Percentiles rank a stretch among this genome's conserved stretches.
Conservation (phyloP, 495 filamentous ascomycete species). For the Aspergillus leporis region DNA sequence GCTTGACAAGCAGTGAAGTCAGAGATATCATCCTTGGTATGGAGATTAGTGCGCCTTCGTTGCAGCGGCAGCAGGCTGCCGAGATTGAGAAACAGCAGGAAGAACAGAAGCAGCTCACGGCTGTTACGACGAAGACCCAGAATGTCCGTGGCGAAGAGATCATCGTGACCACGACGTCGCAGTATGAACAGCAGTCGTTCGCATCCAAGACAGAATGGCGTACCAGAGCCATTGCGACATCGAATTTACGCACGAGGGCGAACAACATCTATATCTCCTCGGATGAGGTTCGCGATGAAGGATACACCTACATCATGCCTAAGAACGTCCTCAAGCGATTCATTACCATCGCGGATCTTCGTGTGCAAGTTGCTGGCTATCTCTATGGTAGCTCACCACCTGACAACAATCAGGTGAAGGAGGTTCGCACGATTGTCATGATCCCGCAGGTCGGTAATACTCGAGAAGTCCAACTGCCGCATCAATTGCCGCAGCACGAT, state of each 20-base stretch:
- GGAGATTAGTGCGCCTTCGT: slow-evolving; percentile 97
- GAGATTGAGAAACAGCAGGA: slow-evolving; percentile 99
- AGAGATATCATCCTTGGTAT: slow-evolving; percentile 99
- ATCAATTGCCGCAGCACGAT: slow-evolving; percentile 91
- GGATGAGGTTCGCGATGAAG: slow-evolving; percentile 80
- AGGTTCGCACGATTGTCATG: slow-evolving; percentile 95
- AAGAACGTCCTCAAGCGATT: slow-evolving; percentile 99
- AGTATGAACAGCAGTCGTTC: slow-evolving; percentile 96
- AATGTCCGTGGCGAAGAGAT: slow-evolving; percentile 98
- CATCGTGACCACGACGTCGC: slow-evolving; percentile 94
- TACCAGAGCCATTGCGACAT: slow-evolving; percentile 92
- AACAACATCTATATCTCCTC: slow-evolving; percentile 99
- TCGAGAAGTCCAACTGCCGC: slow-evolving; percentile 86
- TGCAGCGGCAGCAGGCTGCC: slow-evolving; percentile 98
- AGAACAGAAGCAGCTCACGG: slow-evolving; percentile 93
- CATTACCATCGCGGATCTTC: slow-evolving; percentile 96
- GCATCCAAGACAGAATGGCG: slow-evolving; percentile 99
- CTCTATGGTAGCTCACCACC: slow-evolving; percentile 90
- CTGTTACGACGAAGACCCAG: slow-evolving; percentile 97
- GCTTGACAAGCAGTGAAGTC: slow-evolving; percentile 93
- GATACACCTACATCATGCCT: slow-evolving; percentile 95
- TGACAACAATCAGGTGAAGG: slow-evolving; percentile 96
- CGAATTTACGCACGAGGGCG: slow-evolving; percentile 88
- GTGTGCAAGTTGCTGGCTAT: slow-evolving; percentile 94
- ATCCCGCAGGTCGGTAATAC: slow-evolving; percentile 94